Conservation (phyloP, 2,329 filamentous ascomycete genomes). For the Colletotrichum paranaense region DNA sequence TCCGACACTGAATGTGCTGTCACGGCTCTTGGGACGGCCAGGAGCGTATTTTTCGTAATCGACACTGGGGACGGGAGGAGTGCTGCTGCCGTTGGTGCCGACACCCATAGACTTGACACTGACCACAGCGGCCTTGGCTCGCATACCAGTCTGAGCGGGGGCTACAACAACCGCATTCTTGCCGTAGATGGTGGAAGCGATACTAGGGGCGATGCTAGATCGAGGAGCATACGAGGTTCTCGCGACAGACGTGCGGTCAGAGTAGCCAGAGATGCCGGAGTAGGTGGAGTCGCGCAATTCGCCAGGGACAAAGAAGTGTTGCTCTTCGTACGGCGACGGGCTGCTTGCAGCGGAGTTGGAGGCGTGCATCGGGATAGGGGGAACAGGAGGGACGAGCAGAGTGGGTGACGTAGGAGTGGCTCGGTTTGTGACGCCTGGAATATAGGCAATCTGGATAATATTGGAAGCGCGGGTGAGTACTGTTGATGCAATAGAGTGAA, state of each 20-base stretch:
- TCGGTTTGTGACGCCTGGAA: conserved; percentile 94
- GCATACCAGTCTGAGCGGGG: conserved; percentile 87
- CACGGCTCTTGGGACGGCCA: conserved; percentile 63
- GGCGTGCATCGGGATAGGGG: conserved; percentile 82
- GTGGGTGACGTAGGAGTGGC: conserved; percentile 86
- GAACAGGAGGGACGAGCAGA: conserved; percentile 89
- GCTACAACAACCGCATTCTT: conserved; percentile 87
- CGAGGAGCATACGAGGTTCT: conserved; percentile 69
- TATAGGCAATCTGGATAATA: conserved; percentile 99
- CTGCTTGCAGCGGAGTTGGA: conserved; percentile 62
- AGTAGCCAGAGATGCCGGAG: conserved; percentile 76
- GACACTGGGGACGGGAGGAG: conserved; percentile 80
- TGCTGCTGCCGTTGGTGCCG: conserved; percentile 62
- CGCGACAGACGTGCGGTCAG: conserved; percentile 71
- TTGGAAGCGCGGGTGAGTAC: conserved; percentile 96
- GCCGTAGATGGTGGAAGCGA: conserved; percentile 94
- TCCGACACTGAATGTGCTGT: conserved; percentile 73
- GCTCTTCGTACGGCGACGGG: conserved; percentile 73
- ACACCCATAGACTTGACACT: conserved; percentile 82
- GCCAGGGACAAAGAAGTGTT: conserved; percentile 93
- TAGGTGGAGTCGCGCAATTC: conserved; percentile 93
- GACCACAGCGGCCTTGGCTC: conserved; percentile 91
- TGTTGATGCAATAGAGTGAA: conserved; percentile 92
- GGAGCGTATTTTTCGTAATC: conserved; percentile 70
- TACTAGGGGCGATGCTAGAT: conserved; percentile 83